Conservation (phyloP, 768 basidiomycete genomes). For the Pulveroboletus sp. region DNA sequence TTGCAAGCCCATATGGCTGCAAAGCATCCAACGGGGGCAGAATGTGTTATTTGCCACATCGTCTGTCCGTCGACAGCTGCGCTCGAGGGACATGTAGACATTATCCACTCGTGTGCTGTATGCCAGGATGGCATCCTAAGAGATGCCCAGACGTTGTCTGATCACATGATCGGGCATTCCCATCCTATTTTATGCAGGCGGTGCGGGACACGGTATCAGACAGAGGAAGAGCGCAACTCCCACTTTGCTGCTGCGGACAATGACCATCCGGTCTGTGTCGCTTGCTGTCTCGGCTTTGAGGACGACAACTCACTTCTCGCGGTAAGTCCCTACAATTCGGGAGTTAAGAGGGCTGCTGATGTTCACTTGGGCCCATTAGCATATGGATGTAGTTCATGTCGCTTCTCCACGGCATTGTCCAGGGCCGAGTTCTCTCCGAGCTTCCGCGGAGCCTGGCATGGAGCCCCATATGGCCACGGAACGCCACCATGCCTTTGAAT, state of each 20-base stretch:
- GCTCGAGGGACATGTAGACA: slow-evolving; percentile 27
- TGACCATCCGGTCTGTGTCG: slow-evolving; percentile 34
- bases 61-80: slow-evolving; percentile 18
- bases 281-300: slow-evolving; percentile 34
- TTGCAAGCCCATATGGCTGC: slow-evolving; percentile 24
- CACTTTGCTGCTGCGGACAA: slow-evolving; percentile 38
- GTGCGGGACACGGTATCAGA: slow-evolving; percentile 29
- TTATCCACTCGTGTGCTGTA: slow-evolving; percentile 22
- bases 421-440: slow-evolving; percentile 8
- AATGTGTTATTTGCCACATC: slow-evolving; percentile 25
- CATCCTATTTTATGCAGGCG: slow-evolving; percentile 24
- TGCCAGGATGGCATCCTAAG: slow-evolving; percentile 29
- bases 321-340: slow-evolving; percentile 22
- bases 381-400: slow-evolving; percentile 12
- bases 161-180: slow-evolving; percentile 27
- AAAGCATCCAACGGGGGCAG: slow-evolving; percentile 18
- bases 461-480: background rate
- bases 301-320: slow-evolving; percentile 26
- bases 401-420: slow-evolving; percentile 13
- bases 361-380: slow-evolving; percentile 16
- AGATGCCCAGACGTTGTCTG: slow-evolving; percentile 22
- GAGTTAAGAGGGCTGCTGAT: slow-evolving; percentile 1
- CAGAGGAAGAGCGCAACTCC: slow-evolving; percentile 33
- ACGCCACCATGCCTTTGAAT: slow-evolving; percentile 9
- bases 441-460: slow-evolving; percentile 7